Percentiles rank a stretch among this genome's conserved stretches.
Evolutionary conservation across 495 filamentous ascomycete species (phyloP).

Genomic region (Hyaloscypha hepaticicola): DNA sequence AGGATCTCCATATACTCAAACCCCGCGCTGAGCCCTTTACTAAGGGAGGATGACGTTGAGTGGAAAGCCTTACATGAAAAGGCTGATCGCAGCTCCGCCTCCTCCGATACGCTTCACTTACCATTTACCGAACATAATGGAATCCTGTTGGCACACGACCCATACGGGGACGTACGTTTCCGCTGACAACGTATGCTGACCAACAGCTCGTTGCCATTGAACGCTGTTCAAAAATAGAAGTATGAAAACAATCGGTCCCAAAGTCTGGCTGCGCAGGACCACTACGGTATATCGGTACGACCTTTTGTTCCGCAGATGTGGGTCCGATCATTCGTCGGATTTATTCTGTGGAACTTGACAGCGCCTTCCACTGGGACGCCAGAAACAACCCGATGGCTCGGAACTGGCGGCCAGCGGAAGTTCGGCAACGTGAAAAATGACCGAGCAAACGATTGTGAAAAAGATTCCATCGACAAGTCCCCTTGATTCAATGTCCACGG

Average conservation of each 20-base stretch:
- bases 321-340: not conserved
- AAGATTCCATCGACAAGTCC: too few relatives aligned
- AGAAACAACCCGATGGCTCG: not conserved
- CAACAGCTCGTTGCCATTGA: not conserved
- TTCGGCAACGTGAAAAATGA: too few relatives aligned
- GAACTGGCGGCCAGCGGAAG: not conserved
- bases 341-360: not conserved
- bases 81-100: not conserved
- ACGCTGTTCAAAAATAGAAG: not conserved
- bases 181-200: not conserved
- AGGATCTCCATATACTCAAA: slow-evolving; percentile 1
- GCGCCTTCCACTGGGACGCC: not conserved
- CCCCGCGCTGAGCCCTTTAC: not conserved
- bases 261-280: not conserved
- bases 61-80: not conserved
- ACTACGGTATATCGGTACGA: not conserved
- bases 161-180: not conserved
- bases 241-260: not conserved
- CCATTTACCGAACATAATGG: not conserved
- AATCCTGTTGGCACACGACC: not conserved
- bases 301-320: not conserved
- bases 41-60: not conserved
- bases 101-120: not conserved
- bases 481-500: too few relatives aligned
- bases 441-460: too few relatives aligned